Evolutionary conservation across 345 rosid species (phyloP), one percentile per base, ranked within the genome.

Genomic region (Salix koriyanagi): DNA sequence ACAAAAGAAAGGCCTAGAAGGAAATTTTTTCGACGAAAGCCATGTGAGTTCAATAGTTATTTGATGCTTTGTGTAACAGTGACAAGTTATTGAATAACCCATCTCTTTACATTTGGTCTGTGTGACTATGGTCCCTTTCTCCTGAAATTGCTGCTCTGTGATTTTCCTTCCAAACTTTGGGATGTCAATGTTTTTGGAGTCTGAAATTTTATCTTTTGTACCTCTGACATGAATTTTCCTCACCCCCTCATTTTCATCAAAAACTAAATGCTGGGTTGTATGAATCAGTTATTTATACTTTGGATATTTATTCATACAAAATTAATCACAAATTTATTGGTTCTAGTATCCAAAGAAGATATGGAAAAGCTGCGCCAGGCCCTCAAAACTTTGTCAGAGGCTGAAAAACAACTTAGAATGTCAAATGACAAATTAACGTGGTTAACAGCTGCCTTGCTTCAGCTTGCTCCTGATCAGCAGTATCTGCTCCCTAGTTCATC

Each of bases 381-480:
- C 42, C 86, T 96, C 76, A 96, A 91, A 86, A 96, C 99, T 9
- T 65, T 96, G 69, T 94, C 98, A 0, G 97, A 96, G 86, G 97
- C 99, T 65, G 98, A 96, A 79, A 96, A 96, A 82, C 99, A 96
- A 83, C 84, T 96, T 80, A 86, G 97, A 85, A 85, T 90, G 84
- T 90, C 98, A 10, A 94, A 84, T 75, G 99, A 96, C 85, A 96
- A 92, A 84, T 69, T 88, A 83, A 96, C 97, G 8, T 96, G 99
- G 99, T 87, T 96, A 70, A 96, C 97, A 7, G 99, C 98, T 71
- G 96, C 99, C 75, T 78, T 96, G 85, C 96, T 96, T 72, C 99
- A 94, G 69, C 97, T 96, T 77, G 99, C 98, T 83, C 99, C 98
- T 46, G 99, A 96, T 84, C 97, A 90, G 75, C 98, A 89, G 74